A percentile compares a stretch with the other conserved stretches of the same genome.
Conservation (phyloP, 1,139 yeast species). For the Suhomyces yuchorum region DNA sequence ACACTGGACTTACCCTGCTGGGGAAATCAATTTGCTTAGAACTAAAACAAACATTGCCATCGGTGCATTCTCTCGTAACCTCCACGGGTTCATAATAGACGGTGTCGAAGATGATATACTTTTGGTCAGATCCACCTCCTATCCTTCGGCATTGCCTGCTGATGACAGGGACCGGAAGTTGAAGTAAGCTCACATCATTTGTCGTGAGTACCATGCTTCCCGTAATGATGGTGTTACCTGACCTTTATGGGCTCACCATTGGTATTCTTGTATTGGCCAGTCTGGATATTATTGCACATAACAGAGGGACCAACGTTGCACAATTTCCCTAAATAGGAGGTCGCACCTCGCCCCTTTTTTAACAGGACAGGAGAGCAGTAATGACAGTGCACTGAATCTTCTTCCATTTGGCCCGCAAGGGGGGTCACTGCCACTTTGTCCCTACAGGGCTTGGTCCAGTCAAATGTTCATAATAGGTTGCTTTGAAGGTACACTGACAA, state of each 20-base stretch:
- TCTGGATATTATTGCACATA: not conserved
- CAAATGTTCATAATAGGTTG: not conserved
- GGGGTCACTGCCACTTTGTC: conserved; percentile 8
- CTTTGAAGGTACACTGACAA: conserved; percentile 1
- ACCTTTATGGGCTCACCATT: not conserved
- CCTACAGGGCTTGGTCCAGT: not conserved
- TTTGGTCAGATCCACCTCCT: not conserved
- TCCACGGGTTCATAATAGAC: not conserved
- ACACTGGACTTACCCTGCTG: not conserved
- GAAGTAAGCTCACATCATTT: too few species aligned
- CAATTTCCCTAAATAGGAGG: not conserved
- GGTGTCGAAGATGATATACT: not conserved
- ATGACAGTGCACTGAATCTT: conserved; percentile 2
- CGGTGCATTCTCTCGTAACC: not conserved
- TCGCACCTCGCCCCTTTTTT: not conserved
- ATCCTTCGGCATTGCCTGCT: too few species aligned
- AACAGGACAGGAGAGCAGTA: conserved; percentile 1
- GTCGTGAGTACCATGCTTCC: too few species aligned
- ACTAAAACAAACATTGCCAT: not conserved
- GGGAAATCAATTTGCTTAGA: not conserved
- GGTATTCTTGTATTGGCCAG: not conserved
- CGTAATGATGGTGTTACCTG: not conserved
- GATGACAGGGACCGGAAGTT: too few species aligned
- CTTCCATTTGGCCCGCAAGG: conserved; percentile 5
- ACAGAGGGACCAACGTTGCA: conserved; percentile 1